Evolutionary conservation across 306 rosid genomes (phyloP).

Genomic region (Ceratonia siliqua): DNA sequence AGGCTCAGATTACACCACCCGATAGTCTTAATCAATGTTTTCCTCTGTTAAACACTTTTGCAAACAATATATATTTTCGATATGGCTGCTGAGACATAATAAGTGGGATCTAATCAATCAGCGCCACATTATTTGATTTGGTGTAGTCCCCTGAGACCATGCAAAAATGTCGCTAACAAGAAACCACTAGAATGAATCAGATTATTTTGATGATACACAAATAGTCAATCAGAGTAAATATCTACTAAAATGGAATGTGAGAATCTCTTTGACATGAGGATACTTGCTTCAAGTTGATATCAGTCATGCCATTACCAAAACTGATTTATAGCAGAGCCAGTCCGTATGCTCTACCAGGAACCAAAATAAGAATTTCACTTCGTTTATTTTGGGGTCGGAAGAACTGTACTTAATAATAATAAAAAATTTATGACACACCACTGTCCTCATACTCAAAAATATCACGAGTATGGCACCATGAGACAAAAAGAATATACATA

Average conservation of each 20-base stretch:
- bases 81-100: too few relatives aligned
- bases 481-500: not conserved
- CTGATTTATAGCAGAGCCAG: not conserved
- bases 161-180: too few relatives aligned
- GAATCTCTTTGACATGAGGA: too few relatives aligned
- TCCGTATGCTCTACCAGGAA: not conserved
- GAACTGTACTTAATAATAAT: not conserved
- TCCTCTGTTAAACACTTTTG: not conserved
- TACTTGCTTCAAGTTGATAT: not conserved
- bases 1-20: not conserved
- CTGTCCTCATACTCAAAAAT: not conserved
- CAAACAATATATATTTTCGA: not conserved
- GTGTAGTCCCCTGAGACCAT: too few relatives aligned
- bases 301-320: not conserved
- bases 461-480: not conserved
- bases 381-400: not conserved
- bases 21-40: not conserved
- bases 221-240: not conserved
- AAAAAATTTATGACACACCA: not conserved
- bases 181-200: too few relatives aligned
- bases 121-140: too few relatives aligned
- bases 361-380: not conserved
- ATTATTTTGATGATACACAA: too few relatives aligned
- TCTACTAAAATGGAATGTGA: too few relatives aligned
- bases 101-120: too few relatives aligned